Evolutionary conservation across 345 rosid species (phyloP).

Genomic region (Rhodomyrtus tomentosa): DNA sequence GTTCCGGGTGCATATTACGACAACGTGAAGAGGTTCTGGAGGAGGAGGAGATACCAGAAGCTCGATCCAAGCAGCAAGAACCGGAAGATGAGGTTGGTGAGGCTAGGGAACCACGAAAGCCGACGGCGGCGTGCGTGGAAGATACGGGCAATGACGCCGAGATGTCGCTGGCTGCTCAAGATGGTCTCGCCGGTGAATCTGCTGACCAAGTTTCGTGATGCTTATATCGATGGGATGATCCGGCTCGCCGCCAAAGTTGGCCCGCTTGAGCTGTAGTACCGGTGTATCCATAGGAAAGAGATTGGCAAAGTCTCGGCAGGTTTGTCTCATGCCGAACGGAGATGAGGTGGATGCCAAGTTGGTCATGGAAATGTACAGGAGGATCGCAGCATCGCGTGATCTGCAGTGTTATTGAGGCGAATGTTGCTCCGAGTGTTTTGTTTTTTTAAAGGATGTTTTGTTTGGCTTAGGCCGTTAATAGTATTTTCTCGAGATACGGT

Average conservation of each 20-base stretch:
- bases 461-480: neutral
- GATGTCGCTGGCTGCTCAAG: neutral
- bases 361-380: slow-evolving; percentile 1
- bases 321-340: slow-evolving; percentile 8
- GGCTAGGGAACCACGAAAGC: neutral
- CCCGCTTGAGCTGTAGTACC: neutral
- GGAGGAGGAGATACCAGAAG: slow-evolving; percentile 21
- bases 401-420: neutral
- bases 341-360: slow-evolving; percentile 11
- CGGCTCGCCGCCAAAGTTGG: neutral
- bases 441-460: neutral
- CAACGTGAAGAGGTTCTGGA: slow-evolving; percentile 20
- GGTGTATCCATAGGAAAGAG: slow-evolving; percentile 11
- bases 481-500: neutral
- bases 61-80: neutral
- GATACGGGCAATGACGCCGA: neutral
- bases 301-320: neutral
- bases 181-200: neutral
- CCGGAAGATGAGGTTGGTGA: slow-evolving; percentile 7
- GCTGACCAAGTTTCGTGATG: neutral
- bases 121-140: rapidly evolving
- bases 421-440: neutral
- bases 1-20: neutral
- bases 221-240: neutral
- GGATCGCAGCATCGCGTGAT: neutral